phyloP scores from a whole-genome alignment of 306 rosid genomes.

The Trifolium fragiferum region DNA sequence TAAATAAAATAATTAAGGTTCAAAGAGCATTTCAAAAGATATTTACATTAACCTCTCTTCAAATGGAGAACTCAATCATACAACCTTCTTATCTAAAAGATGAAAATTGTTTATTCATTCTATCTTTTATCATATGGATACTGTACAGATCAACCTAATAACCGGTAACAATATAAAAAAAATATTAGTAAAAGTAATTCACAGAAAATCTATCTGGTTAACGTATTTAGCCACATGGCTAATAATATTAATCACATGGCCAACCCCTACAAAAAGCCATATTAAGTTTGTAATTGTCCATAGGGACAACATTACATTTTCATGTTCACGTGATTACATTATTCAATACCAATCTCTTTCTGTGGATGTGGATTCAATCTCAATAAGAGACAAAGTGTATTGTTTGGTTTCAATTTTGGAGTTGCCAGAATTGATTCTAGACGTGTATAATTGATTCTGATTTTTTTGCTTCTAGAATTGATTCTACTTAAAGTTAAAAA shows the following conservation, averaged over 20 bases:
- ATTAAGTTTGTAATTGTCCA: background rate
- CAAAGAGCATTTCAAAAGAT: too few relatives aligned
- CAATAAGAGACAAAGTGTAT: constrained; percentile 6
- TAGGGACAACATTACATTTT: background rate
- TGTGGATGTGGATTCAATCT: background rate
- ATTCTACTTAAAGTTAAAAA: too few relatives aligned
- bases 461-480: too few relatives aligned
- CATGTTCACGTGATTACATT: constrained; percentile 4
- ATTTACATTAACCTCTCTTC: too few relatives aligned
- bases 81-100: too few relatives aligned
- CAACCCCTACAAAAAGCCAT: background rate
- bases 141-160: background rate
- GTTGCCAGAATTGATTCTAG: too few relatives aligned
- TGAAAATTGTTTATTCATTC: background rate
- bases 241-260: background rate
- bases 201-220: background rate
- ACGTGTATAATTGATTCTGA: too few relatives aligned
- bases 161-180: background rate
- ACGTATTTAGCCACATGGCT: background rate
- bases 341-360: background rate
- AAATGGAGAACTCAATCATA: too few relatives aligned
- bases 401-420: too few relatives aligned
- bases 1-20: too few relatives aligned
- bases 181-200: background rate
- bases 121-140: background rate